A percentile compares a stretch with the other conserved stretches of the same genome.
Conservation (phyloP, 306 rosid species). For the Abrus precatorius region DNA sequence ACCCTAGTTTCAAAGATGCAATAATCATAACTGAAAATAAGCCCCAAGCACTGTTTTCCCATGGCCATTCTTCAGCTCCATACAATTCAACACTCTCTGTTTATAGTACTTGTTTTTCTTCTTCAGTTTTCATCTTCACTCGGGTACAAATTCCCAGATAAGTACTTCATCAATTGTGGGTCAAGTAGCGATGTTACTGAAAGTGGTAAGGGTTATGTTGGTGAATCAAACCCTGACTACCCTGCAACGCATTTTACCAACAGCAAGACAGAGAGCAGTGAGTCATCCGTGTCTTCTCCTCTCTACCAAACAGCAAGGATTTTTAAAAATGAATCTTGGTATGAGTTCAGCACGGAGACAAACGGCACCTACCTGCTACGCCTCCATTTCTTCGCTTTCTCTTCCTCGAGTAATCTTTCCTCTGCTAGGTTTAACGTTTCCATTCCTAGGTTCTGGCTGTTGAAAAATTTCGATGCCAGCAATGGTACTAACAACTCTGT, state of each 20-base stretch:
- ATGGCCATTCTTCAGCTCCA: conserved; percentile 38
- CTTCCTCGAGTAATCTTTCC: conserved; percentile 36
- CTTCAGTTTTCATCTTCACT: conserved; percentile 41
- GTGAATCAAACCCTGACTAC: not conserved
- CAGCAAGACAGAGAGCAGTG: not conserved
- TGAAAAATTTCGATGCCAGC: conserved; percentile 6
- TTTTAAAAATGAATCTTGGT: not conserved
- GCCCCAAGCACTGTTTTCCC: not conserved
- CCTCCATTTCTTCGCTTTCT: conserved; percentile 63
- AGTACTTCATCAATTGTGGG: conserved; percentile 61
- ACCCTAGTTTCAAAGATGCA: not conserved
- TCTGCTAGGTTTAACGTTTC: conserved; percentile 59
- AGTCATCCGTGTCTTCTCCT: not conserved
- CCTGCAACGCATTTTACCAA: not conserved
- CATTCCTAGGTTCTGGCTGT: conserved; percentile 33
- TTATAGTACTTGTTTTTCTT: conserved; percentile 31
- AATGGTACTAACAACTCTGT: not conserved
- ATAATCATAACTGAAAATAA: not conserved
- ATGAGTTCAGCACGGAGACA: not conserved
- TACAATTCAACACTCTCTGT: not conserved
- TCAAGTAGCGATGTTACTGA: not conserved
- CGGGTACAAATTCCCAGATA: not conserved
- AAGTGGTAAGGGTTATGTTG: not conserved
- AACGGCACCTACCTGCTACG: conserved; percentile 54
- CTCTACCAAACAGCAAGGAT: conserved; percentile 54